Base-by-base conservation (phyloP, 116 monocot species). In the Iris pallida region DNA sequence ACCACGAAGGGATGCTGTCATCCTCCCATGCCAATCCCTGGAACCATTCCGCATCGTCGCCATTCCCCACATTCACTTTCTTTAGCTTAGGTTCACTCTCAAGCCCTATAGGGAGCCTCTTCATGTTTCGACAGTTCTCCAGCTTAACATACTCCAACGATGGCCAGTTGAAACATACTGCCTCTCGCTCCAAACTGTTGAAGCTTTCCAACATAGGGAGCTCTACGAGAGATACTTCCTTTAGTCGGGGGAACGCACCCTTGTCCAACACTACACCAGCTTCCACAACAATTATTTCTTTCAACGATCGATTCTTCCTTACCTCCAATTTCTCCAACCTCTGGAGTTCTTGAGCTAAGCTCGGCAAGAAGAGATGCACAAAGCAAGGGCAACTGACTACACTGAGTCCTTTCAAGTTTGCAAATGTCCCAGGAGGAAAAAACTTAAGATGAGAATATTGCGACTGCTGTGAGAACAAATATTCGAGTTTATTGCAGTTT, bases 41-140 rank as follows among this genome's bases (percentile, higher is more conserved):
- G 74, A 66, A 74, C 74, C 74, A 74, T 30, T 66, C 58, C 16
- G 12, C 46, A 47, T 74, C 66, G 15, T 59, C 48, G 9, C 53
- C 16, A 47, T 49, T 57, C 42, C 5, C 74, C 13, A 67, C 20
- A 40, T 71, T 49, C 5, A 71, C 48, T 10, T 55, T 55, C 55
- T 55, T 55, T 10, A 55, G 30, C 8, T 46, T 64, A 6, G 63
- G 63, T 45, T 45, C 63, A 46, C 63, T 64, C 16, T 64, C 10
- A 6, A 5, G 5, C 5, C 63, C 63, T 2, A 64, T 15, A 47
- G 63, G 63, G 47, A 64, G 16, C 45, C 45, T 6, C 17, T 64
- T 47, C 63, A 64, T 64, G 4, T 45, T n/a, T 17, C 2, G 16
- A 64, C 63, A 64, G 6, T 17, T 10, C 45, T 64, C 77, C 20